Evolutionary conservation across 148 eudicot species (phyloP).

Genomic region (Vaccinium macrocarpon): DNA sequence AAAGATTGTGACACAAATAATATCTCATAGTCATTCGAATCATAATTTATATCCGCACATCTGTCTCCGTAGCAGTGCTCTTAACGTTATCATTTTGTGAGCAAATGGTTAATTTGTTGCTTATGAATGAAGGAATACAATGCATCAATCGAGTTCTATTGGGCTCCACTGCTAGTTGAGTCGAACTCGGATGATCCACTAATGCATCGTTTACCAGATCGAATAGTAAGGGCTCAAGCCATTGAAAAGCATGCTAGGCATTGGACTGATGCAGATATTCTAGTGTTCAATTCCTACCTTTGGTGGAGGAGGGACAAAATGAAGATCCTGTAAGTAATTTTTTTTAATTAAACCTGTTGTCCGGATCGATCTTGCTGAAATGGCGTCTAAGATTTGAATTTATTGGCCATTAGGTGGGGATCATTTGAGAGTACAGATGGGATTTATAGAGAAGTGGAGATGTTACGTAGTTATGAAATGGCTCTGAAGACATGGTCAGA

Average conservation of each 20-base stretch:
- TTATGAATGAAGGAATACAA: conserved; percentile 20
- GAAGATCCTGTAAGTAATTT: conserved; percentile 22
- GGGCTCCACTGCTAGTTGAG: conserved; percentile 21
- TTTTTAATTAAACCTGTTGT: neutral
- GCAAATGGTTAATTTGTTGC: too few relatives aligned
- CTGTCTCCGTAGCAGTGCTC: too few relatives aligned
- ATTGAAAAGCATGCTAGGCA: conserved; percentile 21
- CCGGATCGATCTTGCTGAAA: too few relatives aligned
- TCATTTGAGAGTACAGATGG: conserved; percentile 25
- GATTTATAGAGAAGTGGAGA: conserved; percentile 19
- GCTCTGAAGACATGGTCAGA: conserved; percentile 29
- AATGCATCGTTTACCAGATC: conserved; percentile 11
- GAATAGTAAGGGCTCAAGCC: conserved; percentile 12
- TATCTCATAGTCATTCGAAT: too few relatives aligned
- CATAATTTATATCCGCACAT: too few relatives aligned
- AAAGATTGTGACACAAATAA: too few relatives aligned
- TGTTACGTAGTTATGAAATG: conserved; percentile 19
- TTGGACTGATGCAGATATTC: conserved; percentile 17
- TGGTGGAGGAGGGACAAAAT: conserved; percentile 26
- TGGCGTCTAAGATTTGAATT: too few relatives aligned
- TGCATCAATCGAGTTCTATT: conserved; percentile 17
- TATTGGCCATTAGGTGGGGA: conserved; percentile 26
- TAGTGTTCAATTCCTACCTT: conserved; percentile 23
- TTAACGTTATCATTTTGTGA: too few relatives aligned
- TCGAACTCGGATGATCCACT: conserved; percentile 21